Evolutionary conservation across 2,329 filamentous ascomycete genomes (phyloP), one percentile per base, ranked within the genome.

Genomic region (Cladosporium sp.): DNA sequence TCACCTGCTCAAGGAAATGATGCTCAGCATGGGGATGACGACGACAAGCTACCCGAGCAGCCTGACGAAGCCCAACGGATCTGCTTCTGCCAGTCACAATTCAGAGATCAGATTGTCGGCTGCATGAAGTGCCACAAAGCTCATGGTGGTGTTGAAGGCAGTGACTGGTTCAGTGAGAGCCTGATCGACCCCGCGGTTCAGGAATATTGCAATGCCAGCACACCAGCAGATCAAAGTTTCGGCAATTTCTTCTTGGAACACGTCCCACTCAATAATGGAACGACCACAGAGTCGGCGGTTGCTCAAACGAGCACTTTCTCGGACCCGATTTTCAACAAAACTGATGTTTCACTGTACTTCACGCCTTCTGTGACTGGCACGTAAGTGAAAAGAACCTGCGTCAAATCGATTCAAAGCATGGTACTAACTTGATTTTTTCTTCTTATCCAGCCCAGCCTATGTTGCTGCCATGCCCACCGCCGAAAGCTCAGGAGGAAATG

Each of bases 301-400:
- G 50, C 58, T 6, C 55, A 64, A 16, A 59, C 63, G 18, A 65
- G 52, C 28, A 21, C 68, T 5, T 68, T 69, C 62, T 70, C 70
- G 29, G 73, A 75, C 61, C 70, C 73, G 10, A 69, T 75, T 33
- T 72, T 69, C 28, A 73, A 72, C 62, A 66, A 68, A 57, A 75
- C 73, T 18, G 73, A 67, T 7, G 71, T 73, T n/a, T 71, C 69
- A 44, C 65, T 67, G 12, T 75, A 75, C 63, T 74, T 59, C 64
- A 75, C 72, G 5, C 68, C 72, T 4, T 67, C 67, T 3, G 68
- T 73, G 14, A 75, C 73, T 28, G 73, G 73, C 21, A 55, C 28
- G 52, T 55, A 55, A 55, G 52, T 55, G 18, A 12, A 8, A 21
- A 55, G 26, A n/a, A 21, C 33, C 7, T n/a, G 12, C 28, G 10